Conservation (phyloP, 2,329 filamentous ascomycete genomes). For the Scedosporium apiospermum region DNA sequence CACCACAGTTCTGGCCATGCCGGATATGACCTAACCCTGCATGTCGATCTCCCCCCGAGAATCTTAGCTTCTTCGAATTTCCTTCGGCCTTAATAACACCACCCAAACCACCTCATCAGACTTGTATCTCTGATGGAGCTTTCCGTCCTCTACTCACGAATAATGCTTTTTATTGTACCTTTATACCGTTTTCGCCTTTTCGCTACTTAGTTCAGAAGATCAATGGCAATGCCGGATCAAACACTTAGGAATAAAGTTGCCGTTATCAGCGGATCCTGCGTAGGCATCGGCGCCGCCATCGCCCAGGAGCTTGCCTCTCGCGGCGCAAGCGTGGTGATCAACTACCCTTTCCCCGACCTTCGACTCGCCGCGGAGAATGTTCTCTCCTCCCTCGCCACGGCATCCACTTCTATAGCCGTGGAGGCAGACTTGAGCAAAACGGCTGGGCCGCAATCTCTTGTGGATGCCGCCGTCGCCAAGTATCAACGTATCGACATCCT, state of each 20-base stretch:
- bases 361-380: slow-evolving; percentile 15
- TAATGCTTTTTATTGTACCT: no score
- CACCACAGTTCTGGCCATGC: no score
- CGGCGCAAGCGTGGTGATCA: slow-evolving; percentile 37
- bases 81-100: no score
- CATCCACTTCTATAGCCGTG: slow-evolving; percentile 22
- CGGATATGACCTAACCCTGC: no score
- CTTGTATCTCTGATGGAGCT: no score
- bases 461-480: slow-evolving; percentile 22
- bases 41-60: no score
- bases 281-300: slow-evolving; percentile 35
- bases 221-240: neutral
- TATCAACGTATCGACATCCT: slow-evolving; percentile 30
- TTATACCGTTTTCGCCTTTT: no score
- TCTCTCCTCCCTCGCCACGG: slow-evolving; percentile 17
- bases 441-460: slow-evolving; percentile 23
- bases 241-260: slow-evolving; percentile 31
- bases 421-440: slow-evolving; percentile 30
- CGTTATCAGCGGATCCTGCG: slow-evolving; percentile 34
- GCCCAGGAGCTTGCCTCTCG: slow-evolving; percentile 31
- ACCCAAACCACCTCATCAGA: no score
- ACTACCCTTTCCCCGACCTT: slow-evolving; percentile 31
- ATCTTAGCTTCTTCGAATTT: no score
- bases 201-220: neutral
- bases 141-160: no score